Conservation (phyloP, 2,329 filamentous ascomycete species). For the Pestalotiopsis sp. region DNA sequence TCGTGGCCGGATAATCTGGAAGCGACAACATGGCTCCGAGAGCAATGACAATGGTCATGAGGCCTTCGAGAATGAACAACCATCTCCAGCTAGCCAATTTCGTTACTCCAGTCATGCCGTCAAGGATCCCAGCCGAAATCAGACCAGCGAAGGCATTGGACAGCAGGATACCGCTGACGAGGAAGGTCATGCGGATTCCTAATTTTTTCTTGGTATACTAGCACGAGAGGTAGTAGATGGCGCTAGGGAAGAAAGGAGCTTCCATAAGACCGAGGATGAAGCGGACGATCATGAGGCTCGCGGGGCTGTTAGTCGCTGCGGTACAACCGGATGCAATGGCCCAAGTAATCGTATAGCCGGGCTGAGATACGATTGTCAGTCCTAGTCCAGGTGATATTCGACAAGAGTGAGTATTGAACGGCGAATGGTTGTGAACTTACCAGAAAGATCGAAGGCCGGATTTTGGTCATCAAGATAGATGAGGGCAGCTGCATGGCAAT, state of each 20-base stretch:
- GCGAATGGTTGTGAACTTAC: neutral
- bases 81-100: slow-evolving; percentile 9
- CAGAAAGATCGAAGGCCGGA: slow-evolving; percentile 40
- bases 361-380: neutral
- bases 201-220: slow-evolving; percentile 14
- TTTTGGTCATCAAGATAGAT: slow-evolving; percentile 36
- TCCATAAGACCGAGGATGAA: slow-evolving; percentile 14
- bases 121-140: slow-evolving; percentile 14
- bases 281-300: slow-evolving; percentile 8
- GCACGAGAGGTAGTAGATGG: slow-evolving; percentile 11
- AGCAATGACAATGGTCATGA: slow-evolving; percentile 12
- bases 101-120: slow-evolving; percentile 11
- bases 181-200: neutral
- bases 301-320: slow-evolving; percentile 1
- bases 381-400: neutral
- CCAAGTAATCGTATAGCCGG: slow-evolving; percentile 2
- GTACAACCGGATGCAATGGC: slow-evolving; percentile 5
- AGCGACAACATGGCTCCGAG: slow-evolving; percentile 7
- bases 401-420: neutral
- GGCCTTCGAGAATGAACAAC: slow-evolving; percentile 17
- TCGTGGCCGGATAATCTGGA: slow-evolving; percentile 12
- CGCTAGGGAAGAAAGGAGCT: slow-evolving; percentile 13
- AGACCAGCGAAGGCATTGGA: slow-evolving; percentile 16
- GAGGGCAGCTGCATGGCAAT: slow-evolving; percentile 39
- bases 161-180: neutral